These are phyloP conservation scores for Grosmannia penicillata DNA, from an alignment of 2,329 filamentous ascomycete species.

Conservation along the genomic window DNA sequence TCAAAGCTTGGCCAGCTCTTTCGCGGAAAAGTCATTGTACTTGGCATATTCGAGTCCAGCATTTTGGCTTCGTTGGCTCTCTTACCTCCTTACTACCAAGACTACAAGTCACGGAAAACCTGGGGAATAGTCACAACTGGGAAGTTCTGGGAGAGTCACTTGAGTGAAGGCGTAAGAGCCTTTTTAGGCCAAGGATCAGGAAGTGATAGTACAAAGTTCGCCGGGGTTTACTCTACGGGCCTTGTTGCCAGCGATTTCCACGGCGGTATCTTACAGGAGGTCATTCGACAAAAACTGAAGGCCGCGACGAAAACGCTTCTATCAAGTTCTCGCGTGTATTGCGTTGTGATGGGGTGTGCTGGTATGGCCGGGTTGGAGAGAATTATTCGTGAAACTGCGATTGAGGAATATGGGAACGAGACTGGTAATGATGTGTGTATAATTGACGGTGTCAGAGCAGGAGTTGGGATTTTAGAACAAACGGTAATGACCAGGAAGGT, in stretches of 20 bases:
- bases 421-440: slow-evolving; percentile 44
- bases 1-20: slow-evolving; percentile 28
- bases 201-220: slow-evolving; percentile 39
- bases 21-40: slow-evolving; percentile 33
- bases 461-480: slow-evolving; percentile 46
- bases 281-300: slow-evolving; percentile 51
- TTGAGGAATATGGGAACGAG: slow-evolving; percentile 46
- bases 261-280: slow-evolving; percentile 43
- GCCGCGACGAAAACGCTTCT: slow-evolving; percentile 56
- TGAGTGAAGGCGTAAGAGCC: slow-evolving; percentile 47
- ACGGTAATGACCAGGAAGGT: slow-evolving; percentile 27
- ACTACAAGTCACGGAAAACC: slow-evolving; percentile 16
- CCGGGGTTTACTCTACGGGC: slow-evolving; percentile 70
- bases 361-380: slow-evolving; percentile 80
- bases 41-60: slow-evolving; percentile 80
- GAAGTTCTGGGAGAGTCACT: slow-evolving; percentile 63
- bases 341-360: slow-evolving; percentile 74
- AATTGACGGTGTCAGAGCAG: slow-evolving; percentile 67
- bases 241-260: slow-evolving; percentile 71
- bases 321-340: slow-evolving; percentile 37
- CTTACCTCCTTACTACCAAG: slow-evolving; percentile 16
- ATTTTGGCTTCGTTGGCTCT: slow-evolving; percentile 48
- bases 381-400: slow-evolving; percentile 55
- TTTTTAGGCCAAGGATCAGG: slow-evolving; percentile 40
- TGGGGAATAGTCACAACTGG: slow-evolving; percentile 90